Percentiles rank a stretch among this genome's conserved stretches.
phyloP scores from a whole-genome alignment of 2,329 filamentous ascomycete species.

The Aureobasidium sp. region DNA sequence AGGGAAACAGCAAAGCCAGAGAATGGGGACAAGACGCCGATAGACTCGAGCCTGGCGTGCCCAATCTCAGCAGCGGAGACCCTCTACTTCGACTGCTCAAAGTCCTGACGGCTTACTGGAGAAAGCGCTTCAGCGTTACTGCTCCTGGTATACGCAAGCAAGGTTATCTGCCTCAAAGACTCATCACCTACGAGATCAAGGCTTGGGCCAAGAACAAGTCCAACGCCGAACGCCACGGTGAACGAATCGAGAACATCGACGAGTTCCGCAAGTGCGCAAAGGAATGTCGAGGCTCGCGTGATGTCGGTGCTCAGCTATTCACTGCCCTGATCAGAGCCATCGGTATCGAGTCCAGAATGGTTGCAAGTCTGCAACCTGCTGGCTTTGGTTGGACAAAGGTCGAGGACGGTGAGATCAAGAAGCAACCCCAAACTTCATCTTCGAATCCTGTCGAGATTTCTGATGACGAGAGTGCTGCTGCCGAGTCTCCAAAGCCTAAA shows the following conservation, averaged over 20 bases:
- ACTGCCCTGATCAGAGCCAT: slow-evolving; percentile 75
- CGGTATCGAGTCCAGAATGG: slow-evolving; percentile 74
- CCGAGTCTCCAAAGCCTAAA: not conserved
- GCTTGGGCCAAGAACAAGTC: slow-evolving; percentile 58
- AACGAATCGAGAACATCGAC: slow-evolving; percentile 59
- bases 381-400: slow-evolving; percentile 87
- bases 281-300: slow-evolving; percentile 70
- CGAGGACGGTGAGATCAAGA: slow-evolving; percentile 62
- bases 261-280: slow-evolving; percentile 65
- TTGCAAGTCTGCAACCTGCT: slow-evolving; percentile 75
- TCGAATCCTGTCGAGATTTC: slow-evolving; percentile 12
- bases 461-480: slow-evolving; percentile 18
- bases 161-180: slow-evolving; percentile 76
- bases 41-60: slow-evolving; percentile 59
- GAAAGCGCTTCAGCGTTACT: slow-evolving; percentile 69
- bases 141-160: slow-evolving; percentile 78
- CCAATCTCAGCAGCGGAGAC: slow-evolving; percentile 77
- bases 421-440: slow-evolving; percentile 18
- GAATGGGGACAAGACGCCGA: slow-evolving; percentile 70
- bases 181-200: slow-evolving; percentile 65
- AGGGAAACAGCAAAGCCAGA: slow-evolving; percentile 41
- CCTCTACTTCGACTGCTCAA: slow-evolving; percentile 72
- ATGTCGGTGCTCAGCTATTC: slow-evolving; percentile 84
- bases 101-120: slow-evolving; percentile 79
- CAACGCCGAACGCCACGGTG: slow-evolving; percentile 64